A percentile compares a stretch with the other conserved stretches of the same genome.
Evolutionary conservation across 768 basidiomycete genomes (phyloP).

Genomic region (Russula vinacea): DNA sequence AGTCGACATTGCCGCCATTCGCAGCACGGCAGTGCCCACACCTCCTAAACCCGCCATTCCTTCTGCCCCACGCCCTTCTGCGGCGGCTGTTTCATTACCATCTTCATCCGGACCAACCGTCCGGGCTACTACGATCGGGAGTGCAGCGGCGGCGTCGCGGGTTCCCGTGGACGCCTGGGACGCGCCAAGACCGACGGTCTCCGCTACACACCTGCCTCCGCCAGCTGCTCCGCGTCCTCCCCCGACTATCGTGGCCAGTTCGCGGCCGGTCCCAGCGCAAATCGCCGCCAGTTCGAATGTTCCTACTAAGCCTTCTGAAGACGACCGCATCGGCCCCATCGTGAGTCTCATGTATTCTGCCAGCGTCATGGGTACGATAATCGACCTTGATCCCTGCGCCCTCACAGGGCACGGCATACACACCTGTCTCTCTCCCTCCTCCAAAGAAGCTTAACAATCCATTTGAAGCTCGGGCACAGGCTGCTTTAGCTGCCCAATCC

Average conservation of each 20-base stretch:
- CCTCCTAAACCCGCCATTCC: conserved; percentile 30
- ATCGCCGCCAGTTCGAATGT: conserved; percentile 46
- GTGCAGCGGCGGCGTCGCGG: conserved; percentile 37
- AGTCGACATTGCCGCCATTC: conserved; percentile 63
- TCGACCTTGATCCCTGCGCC: neutral
- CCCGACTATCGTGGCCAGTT: conserved; percentile 35
- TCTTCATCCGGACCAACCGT: conserved; percentile 41
- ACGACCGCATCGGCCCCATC: conserved; percentile 81
- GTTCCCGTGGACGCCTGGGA: conserved; percentile 59
- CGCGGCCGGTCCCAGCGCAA: conserved; percentile 34
- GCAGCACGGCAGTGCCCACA: conserved; percentile 30
- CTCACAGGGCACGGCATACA: conserved; percentile 71
- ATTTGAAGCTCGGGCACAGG: conserved; percentile 48
- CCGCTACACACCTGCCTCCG: conserved; percentile 36
- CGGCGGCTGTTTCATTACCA: conserved; percentile 37
- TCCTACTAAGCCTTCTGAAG: conserved; percentile 66
- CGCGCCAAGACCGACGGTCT: conserved; percentile 43
- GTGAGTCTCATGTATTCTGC: conserved; percentile 8
- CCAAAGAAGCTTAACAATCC: conserved; percentile 89
- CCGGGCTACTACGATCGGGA: conserved; percentile 33
- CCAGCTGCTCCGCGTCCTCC: conserved; percentile 40
- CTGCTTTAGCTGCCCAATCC: conserved; percentile 30
- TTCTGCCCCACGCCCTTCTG: conserved; percentile 43
- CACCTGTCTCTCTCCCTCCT: conserved; percentile 76
- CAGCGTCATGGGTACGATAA: neutral